Base-by-base conservation (phyloP, 2,329 filamentous ascomycete genomes). In the Diplodia intermedia region DNA sequence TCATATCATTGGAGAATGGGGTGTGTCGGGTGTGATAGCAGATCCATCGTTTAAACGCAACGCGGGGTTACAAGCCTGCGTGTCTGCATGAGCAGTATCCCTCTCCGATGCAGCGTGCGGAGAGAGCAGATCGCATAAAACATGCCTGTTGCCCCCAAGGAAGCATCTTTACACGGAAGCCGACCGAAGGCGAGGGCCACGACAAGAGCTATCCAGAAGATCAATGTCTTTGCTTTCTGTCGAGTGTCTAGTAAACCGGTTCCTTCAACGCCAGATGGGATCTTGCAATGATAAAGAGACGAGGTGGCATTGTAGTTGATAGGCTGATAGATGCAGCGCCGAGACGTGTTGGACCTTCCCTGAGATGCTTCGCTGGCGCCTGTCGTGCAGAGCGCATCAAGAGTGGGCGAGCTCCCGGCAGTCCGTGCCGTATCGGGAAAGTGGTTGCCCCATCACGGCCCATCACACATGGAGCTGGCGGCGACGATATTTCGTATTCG, bases 1-100 rank as follows among this genome's bases (percentile, higher is more conserved):
- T 63, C 60, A 47, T n/a, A 31, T 38, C 40, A 52, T 63, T 52
- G 60, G 29, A 63, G 43, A 63, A 63, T 52, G 60, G 60, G 60
- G 60, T 52, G 40, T 2, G 6, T 9, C n/a, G 18, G 5, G 29
- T 18, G 47, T 52, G 57, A 50, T 50, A 62, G 57, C 26, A 50
- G 40, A 62, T 62, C 57, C 29, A 14, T 33, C n/a, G 43, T 47
- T 26, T 38, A 12, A 8, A 36, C 52, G 57, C 40, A 31, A 29
- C 26, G 23, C 23, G 36, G 31, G 11, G 6, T 6, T 26, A 2
- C 54, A 56, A n/a, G 33, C 31, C 33, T 14, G n/a, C n/a, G 23
- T 43, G 18, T 36, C 33, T 40, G 20, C 36, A 18, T 29, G 4
- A 26, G 6, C 7, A 12, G 36, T 47, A 23, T 36, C 55, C 9